Conservation (phyloP, 495 filamentous ascomycete genomes). For the Penicillium paxilli region DNA sequence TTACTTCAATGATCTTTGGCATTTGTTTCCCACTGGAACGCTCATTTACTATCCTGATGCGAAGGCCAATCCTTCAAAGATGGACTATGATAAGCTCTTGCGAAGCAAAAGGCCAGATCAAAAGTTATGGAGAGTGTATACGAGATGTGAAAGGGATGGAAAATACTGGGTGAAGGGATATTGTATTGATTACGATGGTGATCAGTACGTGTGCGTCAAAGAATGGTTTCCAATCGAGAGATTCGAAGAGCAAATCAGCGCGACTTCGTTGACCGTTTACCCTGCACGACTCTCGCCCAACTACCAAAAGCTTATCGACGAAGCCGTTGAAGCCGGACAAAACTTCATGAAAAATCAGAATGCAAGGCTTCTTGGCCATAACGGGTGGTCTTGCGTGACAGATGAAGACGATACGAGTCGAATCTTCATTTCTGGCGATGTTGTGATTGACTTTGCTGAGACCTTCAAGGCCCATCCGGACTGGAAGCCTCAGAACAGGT, state of each 20-base stretch:
- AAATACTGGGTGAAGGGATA: not conserved
- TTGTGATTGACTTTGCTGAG: slow-evolving; percentile 1
- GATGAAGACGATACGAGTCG: not conserved
- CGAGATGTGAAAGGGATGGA: not conserved
- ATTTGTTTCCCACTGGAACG: not conserved
- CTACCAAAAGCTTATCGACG: not conserved
- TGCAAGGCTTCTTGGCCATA: not conserved
- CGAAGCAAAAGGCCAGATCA: not conserved
- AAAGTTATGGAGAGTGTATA: not conserved
- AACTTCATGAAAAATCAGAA: not conserved
- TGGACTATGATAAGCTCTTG: not conserved
- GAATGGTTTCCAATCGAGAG: not conserved
- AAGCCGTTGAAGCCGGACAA: not conserved
- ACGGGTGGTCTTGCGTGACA: not conserved
- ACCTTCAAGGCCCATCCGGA: not conserved
- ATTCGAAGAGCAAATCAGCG: not conserved
- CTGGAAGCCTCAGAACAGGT: not conserved
- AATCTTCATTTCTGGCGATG: not conserved
- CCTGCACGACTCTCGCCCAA: not conserved
- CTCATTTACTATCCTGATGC: not conserved
- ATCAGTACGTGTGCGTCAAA: not conserved
- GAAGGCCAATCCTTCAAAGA: not conserved
- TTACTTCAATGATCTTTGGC: not conserved
- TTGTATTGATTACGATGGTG: slow-evolving; percentile 1
- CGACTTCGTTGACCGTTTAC: not conserved